Evolutionary conservation across 257 asterid species (phyloP).

Genomic region (Ilex asprella): DNA sequence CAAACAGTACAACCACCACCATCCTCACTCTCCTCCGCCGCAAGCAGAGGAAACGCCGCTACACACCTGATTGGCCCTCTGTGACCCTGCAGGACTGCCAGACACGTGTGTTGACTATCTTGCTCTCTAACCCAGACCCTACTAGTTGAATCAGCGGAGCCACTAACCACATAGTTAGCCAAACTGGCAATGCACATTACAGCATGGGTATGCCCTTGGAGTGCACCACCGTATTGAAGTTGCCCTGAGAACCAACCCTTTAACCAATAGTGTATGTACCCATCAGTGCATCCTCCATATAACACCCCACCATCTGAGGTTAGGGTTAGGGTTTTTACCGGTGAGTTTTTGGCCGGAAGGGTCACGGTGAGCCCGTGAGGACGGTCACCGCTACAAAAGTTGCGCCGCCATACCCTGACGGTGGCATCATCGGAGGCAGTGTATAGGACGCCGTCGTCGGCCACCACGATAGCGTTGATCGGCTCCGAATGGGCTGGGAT

Average conservation of each 20-base stretch:
- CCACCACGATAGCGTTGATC: constrained; percentile 59
- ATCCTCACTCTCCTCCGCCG: constrained; percentile 37
- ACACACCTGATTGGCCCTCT: constrained; percentile 79
- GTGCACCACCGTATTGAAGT: constrained; percentile 80
- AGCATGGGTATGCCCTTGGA: constrained; percentile 83
- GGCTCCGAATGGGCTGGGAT: constrained; percentile 89
- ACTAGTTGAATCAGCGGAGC: constrained; percentile 76
- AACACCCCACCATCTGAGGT: constrained; percentile 56
- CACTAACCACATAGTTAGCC: constrained; percentile 53
- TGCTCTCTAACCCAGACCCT: constrained; percentile 66
- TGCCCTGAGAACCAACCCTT: constrained; percentile 93
- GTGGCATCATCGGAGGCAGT: constrained; percentile 96
- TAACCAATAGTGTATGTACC: constrained; percentile 83
- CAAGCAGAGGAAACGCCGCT: constrained; percentile 30
- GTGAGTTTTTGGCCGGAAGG: constrained; percentile 74
- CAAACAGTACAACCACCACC: constrained; percentile 66
- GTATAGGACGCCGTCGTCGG: constrained; percentile 84
- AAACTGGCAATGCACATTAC: constrained; percentile 66
- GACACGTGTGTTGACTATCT: constrained; percentile 58
- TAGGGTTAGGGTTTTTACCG: constrained; percentile 67
- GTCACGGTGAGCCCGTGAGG: constrained; percentile 83
- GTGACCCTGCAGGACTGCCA: constrained; percentile 77
- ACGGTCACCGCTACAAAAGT: constrained; percentile 67
- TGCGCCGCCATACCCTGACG: constrained; percentile 82
- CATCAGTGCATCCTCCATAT: constrained; percentile 90